Base-by-base conservation (phyloP, 495 filamentous ascomycete species). In the Aspergillus sclerotiicarbonarius region DNA sequence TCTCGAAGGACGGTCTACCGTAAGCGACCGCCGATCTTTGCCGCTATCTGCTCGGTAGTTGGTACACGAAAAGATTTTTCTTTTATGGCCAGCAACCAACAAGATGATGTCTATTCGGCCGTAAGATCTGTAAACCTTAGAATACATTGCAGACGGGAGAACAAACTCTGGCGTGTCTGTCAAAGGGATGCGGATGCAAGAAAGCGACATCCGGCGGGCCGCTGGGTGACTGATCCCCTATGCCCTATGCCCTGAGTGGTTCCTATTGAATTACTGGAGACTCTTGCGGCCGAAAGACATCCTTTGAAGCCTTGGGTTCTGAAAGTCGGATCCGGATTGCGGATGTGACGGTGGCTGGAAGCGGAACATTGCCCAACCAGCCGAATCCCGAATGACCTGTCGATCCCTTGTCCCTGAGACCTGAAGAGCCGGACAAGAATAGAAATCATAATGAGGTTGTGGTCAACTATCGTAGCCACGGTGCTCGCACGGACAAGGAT, bases 161-260 rank as follows among this genome's bases (percentile, higher is more conserved):
- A 20, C 19, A 30, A n/a, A 49, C 30, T 53, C 19, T 16, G 41
- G 37, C 54, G 51, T 56, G 57, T 58, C 60, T 56, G 56, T 50
- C 54, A 57, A 55, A 57, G 53, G 37, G 49, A 44, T 53, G 58
- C 56, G 49, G 57, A 60, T 60, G 61, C 49, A 54, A 56, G 57
- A 57, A 51, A 44, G 61, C 53, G 54, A 60, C 50, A 54, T 60
- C 61, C 61, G 57, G 35, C 61, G 61, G 61, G 53, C 61, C 61
- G 61, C 35, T 49, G 61, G 47, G 57, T 37, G 61, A 31, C 20
- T n/a, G n/a, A n/a, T n/a, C n/a, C n/a, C n/a, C n/a, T n/a, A n/a
- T n/a, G n/a, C n/a, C n/a, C n/a, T n/a, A n/a, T n/a, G n/a, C n/a
- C 21, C 15, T 12, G 19, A 25, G 31, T 8, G 31, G 47, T 50